Evolutionary conservation across 164 flowering plant genomes (phyloP), one percentile per base, ranked within the genome.

Genomic region (Euptelea pleiosperma): DNA sequence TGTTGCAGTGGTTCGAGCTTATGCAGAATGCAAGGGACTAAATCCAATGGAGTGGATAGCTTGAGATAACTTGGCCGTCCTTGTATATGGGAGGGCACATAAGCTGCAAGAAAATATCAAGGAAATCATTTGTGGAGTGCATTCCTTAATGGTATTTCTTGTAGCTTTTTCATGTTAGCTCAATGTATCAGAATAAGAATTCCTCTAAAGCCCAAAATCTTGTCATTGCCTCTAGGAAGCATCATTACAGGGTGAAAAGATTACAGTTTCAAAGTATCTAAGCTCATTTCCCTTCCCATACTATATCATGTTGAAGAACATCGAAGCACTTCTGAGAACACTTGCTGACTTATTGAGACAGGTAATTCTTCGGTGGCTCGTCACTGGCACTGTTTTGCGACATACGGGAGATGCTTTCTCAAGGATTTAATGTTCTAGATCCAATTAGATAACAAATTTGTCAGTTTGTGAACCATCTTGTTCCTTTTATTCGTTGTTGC

Each of bases 201-300:
- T 57, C 18, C 4, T 49, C 24, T 22, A 15, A 52, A 15, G 14
- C 4, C 3, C n/a, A n/a, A 22, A 15, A 3, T 52, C 41, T 42
- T 50, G 14, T 30, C 36, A 8, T n/a, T 31, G 21, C 29, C 54
- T 52, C 6, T 76, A 84, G 90, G 93, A 82, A 76, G 76, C 70
- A 47, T 63, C 83, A 16, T 70, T 69, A 51, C 49, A 75, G 41
- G 80, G 67, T 22, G 72, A 51, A 26, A 57, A 55, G 1, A 12
- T 76, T 12, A 70, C 70, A 40, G 50, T 81, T 19, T 22, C 84
- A 0, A 88, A 79, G 61, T 90, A 86, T 53, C 63, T 93, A 7
- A 89, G 90, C 57, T 81, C 96, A 0, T 93, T 93, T 58, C 97
- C 96, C 2, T 90, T 93, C 73, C 99, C 99, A 10, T 93, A 78